Evolutionary conservation across 2,329 filamentous ascomycete species (phyloP).

Genomic region (Capronia coronata): DNA sequence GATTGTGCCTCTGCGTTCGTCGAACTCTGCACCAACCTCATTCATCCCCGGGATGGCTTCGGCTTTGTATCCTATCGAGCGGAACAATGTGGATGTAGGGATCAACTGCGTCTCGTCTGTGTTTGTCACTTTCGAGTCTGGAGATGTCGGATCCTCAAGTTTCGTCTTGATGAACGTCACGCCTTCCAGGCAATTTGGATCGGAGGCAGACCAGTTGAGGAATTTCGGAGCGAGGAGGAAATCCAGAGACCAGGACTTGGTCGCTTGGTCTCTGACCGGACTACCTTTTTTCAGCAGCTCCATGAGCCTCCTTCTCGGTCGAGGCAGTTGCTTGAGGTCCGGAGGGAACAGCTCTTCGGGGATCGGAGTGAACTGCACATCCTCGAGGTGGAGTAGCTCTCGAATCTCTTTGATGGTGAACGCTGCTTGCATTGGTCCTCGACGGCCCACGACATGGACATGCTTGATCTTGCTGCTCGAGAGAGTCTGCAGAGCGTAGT

Average conservation of each 20-base stretch:
- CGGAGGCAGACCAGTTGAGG: slow-evolving; percentile 51
- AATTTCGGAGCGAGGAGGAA: slow-evolving; percentile 73
- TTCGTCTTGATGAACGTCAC: slow-evolving; percentile 59
- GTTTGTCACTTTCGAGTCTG: slow-evolving; percentile 45
- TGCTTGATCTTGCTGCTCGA: slow-evolving; percentile 66
- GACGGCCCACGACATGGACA: slow-evolving; percentile 79
- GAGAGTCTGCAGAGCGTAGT: slow-evolving; percentile 69
- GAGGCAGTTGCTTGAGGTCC: slow-evolving; percentile 62
- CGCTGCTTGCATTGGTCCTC: slow-evolving; percentile 84
- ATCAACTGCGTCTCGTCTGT: slow-evolving; percentile 46
- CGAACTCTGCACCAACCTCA: slow-evolving; percentile 70
- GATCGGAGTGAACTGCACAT: slow-evolving; percentile 65
- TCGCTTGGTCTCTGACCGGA: slow-evolving; percentile 41
- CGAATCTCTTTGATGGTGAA: slow-evolving; percentile 94
- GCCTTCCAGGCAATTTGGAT: slow-evolving; percentile 50
- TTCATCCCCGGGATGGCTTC: slow-evolving; percentile 67
- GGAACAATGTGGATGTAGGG: slow-evolving; percentile 68
- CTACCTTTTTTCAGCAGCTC: slow-evolving; percentile 76
- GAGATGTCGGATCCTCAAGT: slow-evolving; percentile 47
- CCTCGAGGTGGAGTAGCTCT: slow-evolving; percentile 72
- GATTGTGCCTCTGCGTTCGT: slow-evolving; percentile 66
- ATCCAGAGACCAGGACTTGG: slow-evolving; percentile 75
- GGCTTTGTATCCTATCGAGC: slow-evolving; percentile 92
- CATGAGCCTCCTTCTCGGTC: slow-evolving; percentile 69
- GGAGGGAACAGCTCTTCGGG: slow-evolving; percentile 60